Evolutionary conservation across 331 rosid species (phyloP).

Genomic region (Acacia concinna): DNA sequence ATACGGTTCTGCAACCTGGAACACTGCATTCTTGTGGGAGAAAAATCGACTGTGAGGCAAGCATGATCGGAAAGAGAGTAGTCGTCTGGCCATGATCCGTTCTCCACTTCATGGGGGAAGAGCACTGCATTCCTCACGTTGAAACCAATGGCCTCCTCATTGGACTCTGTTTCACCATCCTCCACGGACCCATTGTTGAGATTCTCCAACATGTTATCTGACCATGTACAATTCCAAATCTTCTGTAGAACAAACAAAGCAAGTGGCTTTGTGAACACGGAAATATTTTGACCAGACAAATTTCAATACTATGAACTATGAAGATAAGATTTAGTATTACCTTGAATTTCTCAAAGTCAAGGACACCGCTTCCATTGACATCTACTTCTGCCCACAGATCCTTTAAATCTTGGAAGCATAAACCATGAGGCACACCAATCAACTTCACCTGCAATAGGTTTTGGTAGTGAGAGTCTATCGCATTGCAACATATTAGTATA

Average conservation of each 20-base stretch:
- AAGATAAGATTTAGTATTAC: slow-evolving; percentile 39
- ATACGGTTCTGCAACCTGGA: slow-evolving; percentile 25
- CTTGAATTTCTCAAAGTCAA: slow-evolving; percentile 79
- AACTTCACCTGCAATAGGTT: slow-evolving; percentile 58
- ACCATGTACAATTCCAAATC: slow-evolving; percentile 63
- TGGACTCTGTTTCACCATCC: slow-evolving; percentile 23
- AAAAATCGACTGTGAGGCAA: slow-evolving; percentile 56
- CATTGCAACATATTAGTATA: slow-evolving; percentile 10
- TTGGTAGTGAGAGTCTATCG: slow-evolving; percentile 22
- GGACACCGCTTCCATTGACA: slow-evolving; percentile 61
- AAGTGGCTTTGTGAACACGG: background rate
- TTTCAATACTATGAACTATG: background rate
- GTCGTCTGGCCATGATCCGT: slow-evolving; percentile 78
- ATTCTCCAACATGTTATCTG: slow-evolving; percentile 44
- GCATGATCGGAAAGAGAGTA: slow-evolving; percentile 92
- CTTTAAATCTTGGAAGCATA: slow-evolving; percentile 70
- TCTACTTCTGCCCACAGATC: slow-evolving; percentile 85
- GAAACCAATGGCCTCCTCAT: slow-evolving; percentile 58
- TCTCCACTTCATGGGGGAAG: slow-evolving; percentile 76
- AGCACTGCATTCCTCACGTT: slow-evolving; percentile 72
- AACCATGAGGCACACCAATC: slow-evolving; percentile 60
- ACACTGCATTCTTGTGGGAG: slow-evolving; percentile 55
- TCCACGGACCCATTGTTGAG: slow-evolving; percentile 32
- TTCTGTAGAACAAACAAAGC: slow-evolving; percentile 32
- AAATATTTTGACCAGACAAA: background rate